phyloP scores from a whole-genome alignment of 345 rosid species.

The Angophora floribunda region DNA sequence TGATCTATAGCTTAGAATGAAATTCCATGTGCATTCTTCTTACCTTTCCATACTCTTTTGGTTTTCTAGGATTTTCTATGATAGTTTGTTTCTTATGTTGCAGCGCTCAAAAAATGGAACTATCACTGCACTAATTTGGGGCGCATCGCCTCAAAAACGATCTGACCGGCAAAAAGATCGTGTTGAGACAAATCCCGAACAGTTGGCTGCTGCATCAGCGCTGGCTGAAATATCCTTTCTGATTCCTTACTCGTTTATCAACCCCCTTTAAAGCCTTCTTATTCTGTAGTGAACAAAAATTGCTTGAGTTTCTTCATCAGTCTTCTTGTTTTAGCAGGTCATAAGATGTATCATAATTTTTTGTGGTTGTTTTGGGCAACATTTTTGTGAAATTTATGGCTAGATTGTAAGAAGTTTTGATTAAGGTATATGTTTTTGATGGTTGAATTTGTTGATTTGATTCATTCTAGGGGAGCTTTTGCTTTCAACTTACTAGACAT shows the following conservation, averaged over 20 bases:
- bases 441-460: background rate
- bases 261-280: background rate
- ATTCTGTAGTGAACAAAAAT: background rate
- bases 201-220: constrained; percentile 97
- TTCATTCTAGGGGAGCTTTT: background rate
- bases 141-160: constrained; percentile 93
- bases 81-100: constrained; percentile 7
- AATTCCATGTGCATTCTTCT: background rate
- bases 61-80: background rate
- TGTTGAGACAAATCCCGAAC: constrained; percentile 98
- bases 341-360: background rate
- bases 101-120: constrained; percentile 69
- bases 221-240: constrained; percentile 96
- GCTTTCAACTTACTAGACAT: background rate
- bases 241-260: background rate
- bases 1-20: background rate
- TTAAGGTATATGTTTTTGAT: background rate
- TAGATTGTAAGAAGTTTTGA: background rate
- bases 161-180: constrained; percentile 95
- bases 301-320: background rate
- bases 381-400: background rate
- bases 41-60: background rate
- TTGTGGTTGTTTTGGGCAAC: background rate
- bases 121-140: constrained; percentile 88
- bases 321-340: background rate